Percentiles rank a stretch among this genome's conserved stretches.
These are phyloP conservation scores for Lachancea nothofagi DNA, from an alignment of 805 yeast species.

Conservation along the genomic window DNA sequence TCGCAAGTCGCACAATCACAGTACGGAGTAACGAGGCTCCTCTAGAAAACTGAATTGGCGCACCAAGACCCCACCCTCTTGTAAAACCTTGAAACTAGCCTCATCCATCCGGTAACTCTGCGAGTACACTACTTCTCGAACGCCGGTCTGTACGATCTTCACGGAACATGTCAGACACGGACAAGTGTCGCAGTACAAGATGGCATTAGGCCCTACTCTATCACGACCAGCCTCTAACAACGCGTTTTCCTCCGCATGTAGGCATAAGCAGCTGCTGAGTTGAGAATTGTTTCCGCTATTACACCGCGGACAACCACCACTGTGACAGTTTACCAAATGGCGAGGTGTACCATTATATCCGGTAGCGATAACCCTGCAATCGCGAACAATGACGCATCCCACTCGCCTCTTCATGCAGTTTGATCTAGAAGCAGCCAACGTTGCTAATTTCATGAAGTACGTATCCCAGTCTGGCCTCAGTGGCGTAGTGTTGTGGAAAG, in stretches of 20 bases:
- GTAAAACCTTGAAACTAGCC: constrained; percentile 62
- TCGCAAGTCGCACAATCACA: background rate
- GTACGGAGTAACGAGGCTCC: constrained; percentile 16
- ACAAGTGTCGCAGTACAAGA: constrained; percentile 89
- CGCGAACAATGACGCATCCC: constrained; percentile 90
- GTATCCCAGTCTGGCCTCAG: constrained; percentile 90
- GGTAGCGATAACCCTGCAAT: constrained; percentile 82
- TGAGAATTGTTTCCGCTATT: constrained; percentile 67
- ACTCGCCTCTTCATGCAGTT: constrained; percentile 97
- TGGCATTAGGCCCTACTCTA: constrained; percentile 57
- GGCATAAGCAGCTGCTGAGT: constrained; percentile 79
- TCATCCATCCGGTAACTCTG: constrained; percentile 91
- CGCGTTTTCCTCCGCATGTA: constrained; percentile 98
- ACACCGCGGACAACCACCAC: constrained; percentile 93
- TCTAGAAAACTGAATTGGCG: constrained; percentile 46
- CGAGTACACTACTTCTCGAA: constrained; percentile 86
- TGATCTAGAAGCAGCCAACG: constrained; percentile 84
- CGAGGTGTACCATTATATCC: constrained; percentile 98
- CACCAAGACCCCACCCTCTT: constrained; percentile 64
- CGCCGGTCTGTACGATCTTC: constrained; percentile 90
- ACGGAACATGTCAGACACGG: constrained; percentile 96
- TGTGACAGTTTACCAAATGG: constrained; percentile 79
- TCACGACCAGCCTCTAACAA: constrained; percentile 90
- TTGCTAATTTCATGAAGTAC: constrained; percentile 90
- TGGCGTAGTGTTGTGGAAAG: constrained; percentile 21